Evolutionary conservation across 495 filamentous ascomycete species (phyloP), one percentile per base, ranked within the genome.

Genomic region (Aspergillus sparsus): DNA sequence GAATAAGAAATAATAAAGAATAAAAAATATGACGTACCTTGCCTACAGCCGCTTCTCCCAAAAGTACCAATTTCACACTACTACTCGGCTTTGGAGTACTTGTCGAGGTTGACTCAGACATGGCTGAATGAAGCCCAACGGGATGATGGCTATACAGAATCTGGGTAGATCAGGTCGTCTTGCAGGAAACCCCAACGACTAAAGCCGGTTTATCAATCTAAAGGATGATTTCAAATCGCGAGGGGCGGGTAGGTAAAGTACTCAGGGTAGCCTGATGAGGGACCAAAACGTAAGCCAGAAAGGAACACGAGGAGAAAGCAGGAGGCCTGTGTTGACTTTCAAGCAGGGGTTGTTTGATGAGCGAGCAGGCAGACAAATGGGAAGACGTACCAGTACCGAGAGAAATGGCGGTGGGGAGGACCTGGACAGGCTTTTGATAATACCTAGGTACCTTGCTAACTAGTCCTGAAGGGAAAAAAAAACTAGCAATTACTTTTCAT

Each of bases 61-160:
- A 86, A 66, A 98, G 83, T 60, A 98, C 94, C 49, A 98, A 88
- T 85, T 98, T 98, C 70, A 98, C 94, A 74, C 94, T 98, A 83
- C 92, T 97, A 80, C 92, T 97, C 50, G 93, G 94, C 80, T 97
- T 98, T 55, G 93, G 89, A 68, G 85, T 82, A 69, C 87, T 83
- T 66, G 77, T 74, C 63, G 73, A 73, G 21, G 73, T 72, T 69
- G 75, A 65, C 12, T 78, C 76, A 65, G 77, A 78, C 76, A 79
- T 80, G 67, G 62, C 56, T 16, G 18, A n/a, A 49, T 51, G 62
- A 47, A 62, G 49, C 58, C 62, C 58, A 66, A 69, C 63, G 54
- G 31, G 35, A 49, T n/a, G 47, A 53, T 56, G 58, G 53, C 41
- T 53, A 62, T 58, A 52, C 44, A 49, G 47, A 33, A 27, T 27